Conservation (phyloP, 345 rosid species). For the Salix suchowensis region DNA sequence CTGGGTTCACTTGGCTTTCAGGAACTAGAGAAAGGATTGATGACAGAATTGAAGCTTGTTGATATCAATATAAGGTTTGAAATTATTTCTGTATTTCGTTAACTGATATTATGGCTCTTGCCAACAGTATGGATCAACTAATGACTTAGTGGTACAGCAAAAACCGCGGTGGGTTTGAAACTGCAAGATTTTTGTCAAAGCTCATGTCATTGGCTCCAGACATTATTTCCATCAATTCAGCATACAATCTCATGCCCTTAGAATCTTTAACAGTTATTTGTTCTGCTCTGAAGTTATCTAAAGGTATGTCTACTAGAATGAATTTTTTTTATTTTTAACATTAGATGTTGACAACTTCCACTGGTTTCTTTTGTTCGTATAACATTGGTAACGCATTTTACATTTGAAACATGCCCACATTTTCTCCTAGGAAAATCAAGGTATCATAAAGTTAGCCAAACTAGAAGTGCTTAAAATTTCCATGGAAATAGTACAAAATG, state of each 20-base stretch:
- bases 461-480: neutral
- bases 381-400: neutral
- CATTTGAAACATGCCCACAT: no score
- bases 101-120: neutral
- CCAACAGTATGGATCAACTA: neutral
- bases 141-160: conserved; percentile 43
- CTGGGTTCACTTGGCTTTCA: conserved; percentile 69
- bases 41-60: conserved; percentile 40
- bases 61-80: conserved; percentile 68
- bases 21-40: conserved; percentile 40
- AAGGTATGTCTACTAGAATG: conserved; percentile 36
- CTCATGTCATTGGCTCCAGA: conserved; percentile 57
- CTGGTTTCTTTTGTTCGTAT: neutral
- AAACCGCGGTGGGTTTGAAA: conserved; percentile 77
- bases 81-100: conserved; percentile 11
- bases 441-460: neutral
- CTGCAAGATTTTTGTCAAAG: conserved; percentile 68
- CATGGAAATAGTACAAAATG: neutral
- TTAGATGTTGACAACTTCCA: neutral
- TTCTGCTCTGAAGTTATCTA: conserved; percentile 47
- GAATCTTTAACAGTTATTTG: conserved; percentile 59
- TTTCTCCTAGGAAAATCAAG: no score
- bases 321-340: neutral
- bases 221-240: conserved; percentile 50
- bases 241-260: conserved; percentile 74